Evolutionary conservation across 2,329 filamentous ascomycete species (phyloP), one percentile per base, ranked within the genome.

Genomic region (Xylaria sp.): DNA sequence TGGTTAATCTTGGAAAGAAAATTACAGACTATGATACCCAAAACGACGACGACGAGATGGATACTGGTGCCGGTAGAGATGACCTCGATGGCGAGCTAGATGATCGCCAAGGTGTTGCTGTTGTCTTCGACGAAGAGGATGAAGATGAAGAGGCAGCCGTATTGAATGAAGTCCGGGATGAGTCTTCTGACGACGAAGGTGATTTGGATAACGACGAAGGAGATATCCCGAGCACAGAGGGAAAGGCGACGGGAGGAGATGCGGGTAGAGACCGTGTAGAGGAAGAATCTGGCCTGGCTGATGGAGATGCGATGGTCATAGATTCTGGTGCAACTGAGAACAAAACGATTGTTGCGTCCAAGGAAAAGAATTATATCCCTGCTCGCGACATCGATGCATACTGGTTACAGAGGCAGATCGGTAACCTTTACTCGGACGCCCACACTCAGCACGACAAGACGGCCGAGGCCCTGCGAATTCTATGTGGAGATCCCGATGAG

Each of bases 11-110:
- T 51, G 93, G 94, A 72, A 99, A 99, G 84, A 99, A 99, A 83
- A 97, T 99, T 71, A 99, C 96, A 59, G 96, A 99, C 80, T 99
- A 98, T 80, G 93, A 98, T 80, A 93, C 93, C 46, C 94, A 98
- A 79, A 95, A 98, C 72, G 96, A 97, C 38, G 94, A 98, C 71
- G 95, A 97, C 73, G 90, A 94, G 66, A 92, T 93, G 84, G 91
- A 88, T 36, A 90, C 91, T 75, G 91, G 88, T 66, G 86, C 89
- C 33, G 87, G 84, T 26, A 88, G 84, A 20, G 92, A 87, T 65
- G 84, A 83, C 3, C 89, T 89, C 70, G 87, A 90, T 54, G 91
- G 88, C 36, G 94, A 97, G 78, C 88, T 97, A 59, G 96, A 97
- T 76, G 94, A 97, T 75, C 90, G 93, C 59, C 94, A 99, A 80